phyloP scores from a whole-genome alignment of 768 basidiomycete species.

The Coprinopsis strossmayeri region DNA sequence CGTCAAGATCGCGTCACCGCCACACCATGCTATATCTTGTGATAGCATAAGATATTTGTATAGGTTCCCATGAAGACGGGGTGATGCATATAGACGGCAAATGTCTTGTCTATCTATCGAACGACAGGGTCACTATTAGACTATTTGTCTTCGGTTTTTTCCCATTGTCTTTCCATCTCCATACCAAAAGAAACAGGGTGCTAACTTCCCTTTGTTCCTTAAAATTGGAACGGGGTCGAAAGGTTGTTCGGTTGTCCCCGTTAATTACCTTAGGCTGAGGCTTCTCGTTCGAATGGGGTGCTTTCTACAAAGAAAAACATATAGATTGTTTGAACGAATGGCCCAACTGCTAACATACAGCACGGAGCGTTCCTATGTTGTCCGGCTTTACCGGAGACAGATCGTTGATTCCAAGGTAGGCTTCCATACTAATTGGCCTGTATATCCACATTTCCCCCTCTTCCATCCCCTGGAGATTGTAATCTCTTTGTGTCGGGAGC shows the following conservation, averaged over 20 bases:
- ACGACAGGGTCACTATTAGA: too few species aligned
- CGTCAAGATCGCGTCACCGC: not conserved
- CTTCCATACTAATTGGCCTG: conserved; percentile 39
- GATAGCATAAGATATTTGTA: not conserved
- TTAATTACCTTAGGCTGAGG: not conserved
- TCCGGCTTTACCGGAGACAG: conserved; percentile 18
- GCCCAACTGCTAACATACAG: not conserved
- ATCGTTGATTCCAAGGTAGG: conserved; percentile 23
- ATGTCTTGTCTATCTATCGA: too few species aligned
- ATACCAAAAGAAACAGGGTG: conserved; percentile 1
- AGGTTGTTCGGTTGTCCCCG: not conserved
- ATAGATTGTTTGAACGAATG: not conserved
- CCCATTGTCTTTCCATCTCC: not conserved
- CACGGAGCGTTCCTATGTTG: conserved; percentile 10
- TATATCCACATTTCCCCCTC: conserved; percentile 56
- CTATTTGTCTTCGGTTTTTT: too few species aligned
- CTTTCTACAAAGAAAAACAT: not conserved
- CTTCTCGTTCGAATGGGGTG: conserved; percentile 1
- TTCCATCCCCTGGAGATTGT: conserved; percentile 37
- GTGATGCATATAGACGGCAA: too few species aligned
- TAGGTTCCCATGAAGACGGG: not conserved
- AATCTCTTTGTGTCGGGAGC: conserved; percentile 32
- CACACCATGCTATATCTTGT: not conserved
- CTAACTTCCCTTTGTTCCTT: conserved; percentile 1
- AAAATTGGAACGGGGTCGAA: conserved; percentile 1